A percentile compares a stretch with the other conserved stretches of the same genome.
phyloP scores from a whole-genome alignment of 495 filamentous ascomycete species.

The Mytilinidion resinicola region DNA sequence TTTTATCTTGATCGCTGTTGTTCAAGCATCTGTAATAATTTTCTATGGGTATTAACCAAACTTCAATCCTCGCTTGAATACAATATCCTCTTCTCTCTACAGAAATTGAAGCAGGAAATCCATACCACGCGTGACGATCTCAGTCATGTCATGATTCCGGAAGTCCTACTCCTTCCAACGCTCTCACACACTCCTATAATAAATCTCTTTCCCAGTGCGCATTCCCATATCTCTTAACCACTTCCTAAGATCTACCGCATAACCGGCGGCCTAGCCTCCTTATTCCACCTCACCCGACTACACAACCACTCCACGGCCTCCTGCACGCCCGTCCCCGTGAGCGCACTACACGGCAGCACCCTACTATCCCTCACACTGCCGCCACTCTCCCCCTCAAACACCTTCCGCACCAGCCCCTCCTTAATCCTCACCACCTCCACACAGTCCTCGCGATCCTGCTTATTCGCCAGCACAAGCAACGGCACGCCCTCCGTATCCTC shows the following conservation, averaged over 20 bases:
- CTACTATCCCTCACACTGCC: constrained; percentile 77
- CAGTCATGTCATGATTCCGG: background rate
- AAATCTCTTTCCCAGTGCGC: too few relatives aligned
- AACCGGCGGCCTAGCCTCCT: constrained; percentile 81
- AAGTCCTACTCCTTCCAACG: background rate
- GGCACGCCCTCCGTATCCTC: constrained; percentile 84
- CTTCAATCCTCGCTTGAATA: too few relatives aligned
- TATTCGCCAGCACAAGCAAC: constrained; percentile 88
- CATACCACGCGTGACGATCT: too few relatives aligned
- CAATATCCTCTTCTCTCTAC: too few relatives aligned
- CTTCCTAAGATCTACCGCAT: constrained; percentile 80
- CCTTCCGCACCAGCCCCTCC: constrained; percentile 86
- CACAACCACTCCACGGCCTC: constrained; percentile 96
- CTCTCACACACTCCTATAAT: too few relatives aligned
- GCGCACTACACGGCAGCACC: constrained; percentile 83
- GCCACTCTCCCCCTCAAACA: constrained; percentile 90
- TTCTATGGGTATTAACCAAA: too few relatives aligned
- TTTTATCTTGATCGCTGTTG: too few relatives aligned
- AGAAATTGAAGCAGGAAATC: too few relatives aligned
- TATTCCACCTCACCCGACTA: constrained; percentile 90
- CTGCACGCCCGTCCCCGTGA: constrained; percentile 83
- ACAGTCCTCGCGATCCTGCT: constrained; percentile 95
- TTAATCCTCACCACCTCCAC: constrained; percentile 96
- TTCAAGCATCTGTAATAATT: too few relatives aligned
- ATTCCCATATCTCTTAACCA: too few relatives aligned